Conservation (phyloP, 805 yeast genomes). For the Metschnikowia baotianmanensis region DNA sequence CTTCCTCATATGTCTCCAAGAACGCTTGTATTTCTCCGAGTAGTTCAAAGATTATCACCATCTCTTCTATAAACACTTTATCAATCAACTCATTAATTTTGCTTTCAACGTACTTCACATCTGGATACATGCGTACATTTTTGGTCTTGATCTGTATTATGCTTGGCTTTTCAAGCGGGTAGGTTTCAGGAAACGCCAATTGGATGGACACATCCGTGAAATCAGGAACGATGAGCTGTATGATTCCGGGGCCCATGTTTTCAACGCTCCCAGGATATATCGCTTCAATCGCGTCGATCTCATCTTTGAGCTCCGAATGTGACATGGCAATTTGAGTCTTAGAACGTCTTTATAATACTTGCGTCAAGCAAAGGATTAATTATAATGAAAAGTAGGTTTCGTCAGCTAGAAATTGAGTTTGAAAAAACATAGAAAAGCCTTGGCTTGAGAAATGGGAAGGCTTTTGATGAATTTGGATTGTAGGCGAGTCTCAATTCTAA, state of each 20-base stretch:
- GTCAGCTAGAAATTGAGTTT: too few relatives aligned
- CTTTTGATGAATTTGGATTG: too few relatives aligned
- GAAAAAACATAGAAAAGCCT: too few relatives aligned
- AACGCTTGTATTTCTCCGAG: slow-evolving; percentile 60
- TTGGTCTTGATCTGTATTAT: slow-evolving; percentile 53
- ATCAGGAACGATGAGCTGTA: slow-evolving; percentile 56
- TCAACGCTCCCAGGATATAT: slow-evolving; percentile 70
- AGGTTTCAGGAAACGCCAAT: slow-evolving; percentile 65
- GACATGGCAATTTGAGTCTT: slow-evolving; percentile 6
- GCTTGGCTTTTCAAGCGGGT: slow-evolving; percentile 67
- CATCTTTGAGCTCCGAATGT: slow-evolving; percentile 44
- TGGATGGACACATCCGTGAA: slow-evolving; percentile 61
- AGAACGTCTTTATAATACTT: background rate
- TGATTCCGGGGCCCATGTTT: slow-evolving; percentile 35
- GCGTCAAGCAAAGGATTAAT: too few relatives aligned
- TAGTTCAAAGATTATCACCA: slow-evolving; percentile 79
- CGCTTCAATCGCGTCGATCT: slow-evolving; percentile 79
- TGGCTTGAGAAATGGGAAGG: too few relatives aligned
- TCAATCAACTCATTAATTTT: slow-evolving; percentile 47
- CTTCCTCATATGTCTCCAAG: slow-evolving; percentile 33
- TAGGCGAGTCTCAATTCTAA: too few relatives aligned
- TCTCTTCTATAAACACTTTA: slow-evolving; percentile 53
- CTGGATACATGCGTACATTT: slow-evolving; percentile 38
- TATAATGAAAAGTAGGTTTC: background rate
- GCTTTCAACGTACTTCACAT: slow-evolving; percentile 41